Evolutionary conservation across 495 filamentous ascomycete genomes (phyloP), one percentile per base, ranked within the genome.

Genomic region (Neurospora sp.): DNA sequence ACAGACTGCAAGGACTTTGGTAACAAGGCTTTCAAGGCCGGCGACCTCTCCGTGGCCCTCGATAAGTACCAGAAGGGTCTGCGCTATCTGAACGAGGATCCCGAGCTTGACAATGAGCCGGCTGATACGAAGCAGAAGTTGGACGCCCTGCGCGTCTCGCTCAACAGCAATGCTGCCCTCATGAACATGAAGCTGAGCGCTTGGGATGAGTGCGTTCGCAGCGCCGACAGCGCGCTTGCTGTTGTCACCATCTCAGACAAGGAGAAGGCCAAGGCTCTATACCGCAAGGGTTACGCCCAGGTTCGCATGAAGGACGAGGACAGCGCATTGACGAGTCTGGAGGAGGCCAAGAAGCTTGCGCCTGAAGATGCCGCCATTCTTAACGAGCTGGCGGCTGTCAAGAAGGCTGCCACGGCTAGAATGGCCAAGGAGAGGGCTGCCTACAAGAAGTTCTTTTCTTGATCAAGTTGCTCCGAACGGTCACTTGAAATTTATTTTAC

Each of bases 21-120:
- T 71, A 98, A 97, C 85, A 88, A 88, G 75, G 94, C 94, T 0
- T 98, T 97, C 88, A 97, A 97, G 87, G 82, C 80, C 20, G 88
- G 88, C 35, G 87, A 97, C 77, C 79, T 91, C 40, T 79, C 84
- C 42, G 84, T 92, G 31, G 95, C 90, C 12, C 85, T 98, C 35
- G 92, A 92, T 54, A 99, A 99, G 85, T 99, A 99, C 84, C 92
- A 97, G 83, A 99, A 99, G 85, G 94, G 89, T n/a, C 82, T 99
- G 72, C 92, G 96, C 75, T 99, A 98, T 79, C 83, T 98, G 73
- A 93, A 94, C 80, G 94, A 98, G 83, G 92, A 96, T 79, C 91
- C 93, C 12, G 89, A 90, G 70, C 82, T 90, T 27, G 90, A 94
- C 20, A 83, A 86, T 3, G 93, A 94, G 74, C 85, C 90, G 42